phyloP scores from a whole-genome alignment of 441 rosid genomes.

The Theobroma grandiflorum region DNA sequence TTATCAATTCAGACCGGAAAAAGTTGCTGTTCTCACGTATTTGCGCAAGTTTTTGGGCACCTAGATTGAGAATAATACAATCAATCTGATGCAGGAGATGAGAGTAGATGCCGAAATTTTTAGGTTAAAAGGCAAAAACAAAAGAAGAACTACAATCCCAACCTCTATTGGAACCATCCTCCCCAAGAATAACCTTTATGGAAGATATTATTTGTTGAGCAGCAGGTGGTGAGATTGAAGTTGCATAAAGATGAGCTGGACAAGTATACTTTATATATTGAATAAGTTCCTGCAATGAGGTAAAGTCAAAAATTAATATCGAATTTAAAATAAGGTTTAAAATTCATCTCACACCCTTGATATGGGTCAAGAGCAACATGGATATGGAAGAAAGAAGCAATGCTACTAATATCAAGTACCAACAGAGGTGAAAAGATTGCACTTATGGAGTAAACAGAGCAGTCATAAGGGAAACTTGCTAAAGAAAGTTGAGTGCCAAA shows the following conservation, averaged over 20 bases:
- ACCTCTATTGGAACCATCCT: conserved; percentile 92
- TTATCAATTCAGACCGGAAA: conserved; percentile 79
- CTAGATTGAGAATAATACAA: conserved; percentile 34
- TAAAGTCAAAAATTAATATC: neutral
- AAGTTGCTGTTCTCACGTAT: conserved; percentile 92
- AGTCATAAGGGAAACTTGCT: neutral
- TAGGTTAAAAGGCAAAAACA: neutral
- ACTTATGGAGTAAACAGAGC: no score
- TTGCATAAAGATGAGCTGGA: conserved; percentile 87
- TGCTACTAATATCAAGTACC: neutral
- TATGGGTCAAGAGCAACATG: neutral
- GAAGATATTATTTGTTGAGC: conserved; percentile 87
- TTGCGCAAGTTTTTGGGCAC: conserved; percentile 81
- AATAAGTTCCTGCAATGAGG: conserved; percentile 64
- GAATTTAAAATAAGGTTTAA: neutral
- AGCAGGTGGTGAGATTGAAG: conserved; percentile 88
- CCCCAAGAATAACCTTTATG: conserved; percentile 77
- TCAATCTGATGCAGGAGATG: neutral
- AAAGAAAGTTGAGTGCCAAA: neutral
- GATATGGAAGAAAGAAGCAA: neutral
- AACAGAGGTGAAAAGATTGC: neutral
- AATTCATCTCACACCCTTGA: neutral
- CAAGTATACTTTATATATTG: conserved; percentile 69
- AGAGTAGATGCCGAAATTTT: neutral
- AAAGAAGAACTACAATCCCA: neutral